A percentile compares a stretch with the other conserved stretches of the same genome.
These are phyloP conservation scores for Lactarius evosmus DNA, from an alignment of 768 basidiomycete genomes.

Conservation along the genomic window DNA sequence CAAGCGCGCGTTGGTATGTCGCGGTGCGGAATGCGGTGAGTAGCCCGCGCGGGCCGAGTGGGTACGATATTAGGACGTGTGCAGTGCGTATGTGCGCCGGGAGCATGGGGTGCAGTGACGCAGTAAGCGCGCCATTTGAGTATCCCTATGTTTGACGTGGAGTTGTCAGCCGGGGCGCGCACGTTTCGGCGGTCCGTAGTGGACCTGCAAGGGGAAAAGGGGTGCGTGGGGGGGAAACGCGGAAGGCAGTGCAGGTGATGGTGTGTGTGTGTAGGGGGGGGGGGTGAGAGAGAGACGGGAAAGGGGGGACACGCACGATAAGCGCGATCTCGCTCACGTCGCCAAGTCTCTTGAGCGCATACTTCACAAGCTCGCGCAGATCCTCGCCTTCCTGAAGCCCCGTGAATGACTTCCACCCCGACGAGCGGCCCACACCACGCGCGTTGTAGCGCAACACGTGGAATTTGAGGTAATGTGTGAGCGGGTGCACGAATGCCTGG, in stretches of 20 bases:
- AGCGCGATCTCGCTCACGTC: constrained; percentile 53
- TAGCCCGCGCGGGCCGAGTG: constrained; percentile 60
- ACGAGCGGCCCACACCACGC: constrained; percentile 71
- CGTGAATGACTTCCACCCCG: constrained; percentile 70
- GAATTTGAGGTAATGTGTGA: constrained; percentile 46
- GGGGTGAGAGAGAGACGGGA: constrained; percentile 1
- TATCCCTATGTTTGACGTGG: constrained; percentile 56
- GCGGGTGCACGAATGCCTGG: constrained; percentile 38
- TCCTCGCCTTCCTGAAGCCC: constrained; percentile 70
- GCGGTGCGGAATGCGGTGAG: constrained; percentile 65
- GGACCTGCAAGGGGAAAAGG: no score
- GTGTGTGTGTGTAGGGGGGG: no score
- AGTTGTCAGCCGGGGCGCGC: not conserved
- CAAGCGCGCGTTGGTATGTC: constrained; percentile 52
- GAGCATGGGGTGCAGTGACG: constrained; percentile 59
- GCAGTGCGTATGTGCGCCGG: constrained; percentile 49
- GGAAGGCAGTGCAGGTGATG: not conserved
- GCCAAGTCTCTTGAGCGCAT: constrained; percentile 45
- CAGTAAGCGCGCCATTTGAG: constrained; percentile 75
- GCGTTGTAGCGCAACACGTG: constrained; percentile 72
- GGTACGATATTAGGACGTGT: constrained; percentile 75
- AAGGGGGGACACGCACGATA: constrained; percentile 45
- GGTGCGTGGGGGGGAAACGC: not conserved
- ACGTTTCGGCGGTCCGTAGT: no score
- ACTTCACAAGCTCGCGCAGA: constrained; percentile 57